Evolutionary conservation across 495 filamentous ascomycete genomes (phyloP), one percentile per base, ranked within the genome.

Genomic region (Apodospora peruviana): DNA sequence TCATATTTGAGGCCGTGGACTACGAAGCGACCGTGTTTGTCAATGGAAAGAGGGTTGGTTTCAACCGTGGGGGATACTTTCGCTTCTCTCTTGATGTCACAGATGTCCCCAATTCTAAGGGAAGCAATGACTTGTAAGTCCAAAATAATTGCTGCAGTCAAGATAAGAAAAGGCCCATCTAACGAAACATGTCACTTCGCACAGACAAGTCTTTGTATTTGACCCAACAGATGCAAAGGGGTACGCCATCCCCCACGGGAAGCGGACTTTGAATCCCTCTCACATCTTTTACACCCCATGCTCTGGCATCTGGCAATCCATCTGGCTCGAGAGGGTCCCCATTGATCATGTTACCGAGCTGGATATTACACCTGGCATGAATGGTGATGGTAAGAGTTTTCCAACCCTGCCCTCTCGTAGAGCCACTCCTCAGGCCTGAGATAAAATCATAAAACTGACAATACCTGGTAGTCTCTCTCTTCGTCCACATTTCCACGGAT

Each of bases 251-350:
- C 81, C 82, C 0, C 70, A 83, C 46, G 83, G 83, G 41, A 87
- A 87, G 62, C 83, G 85, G 57, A 79, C 74, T 8, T 62, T 75
- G 2, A 53, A 60, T 2, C 78, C 73, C 2, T 77, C 73, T 5
- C 82, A 86, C 52, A 86, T 87, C 42, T 87, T 84, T 58, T 87
- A 87, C 60, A 81, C 75, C 0, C 81, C 83, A 10, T 86, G 83
- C 61, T 77, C 74, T 29, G 83, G 83, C 2, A 87, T 87, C 40
- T 87, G 83, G 83, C 82, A 86, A 56, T 76, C 66, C 19, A 82
- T 86, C 1, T 87, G 82, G 82, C 65, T 86, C 1, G 83, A 87
- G 55, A 66, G 75, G 12, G 81, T 75, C 0, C 80, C 81, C 0
- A 48, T 62, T 1, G 72, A 74, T 44, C 66, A 83, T 56, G 75